Evolutionary conservation across 306 rosid species (phyloP), one percentile per base, ranked within the genome.

Genomic region (Dalbergia cultrata): DNA sequence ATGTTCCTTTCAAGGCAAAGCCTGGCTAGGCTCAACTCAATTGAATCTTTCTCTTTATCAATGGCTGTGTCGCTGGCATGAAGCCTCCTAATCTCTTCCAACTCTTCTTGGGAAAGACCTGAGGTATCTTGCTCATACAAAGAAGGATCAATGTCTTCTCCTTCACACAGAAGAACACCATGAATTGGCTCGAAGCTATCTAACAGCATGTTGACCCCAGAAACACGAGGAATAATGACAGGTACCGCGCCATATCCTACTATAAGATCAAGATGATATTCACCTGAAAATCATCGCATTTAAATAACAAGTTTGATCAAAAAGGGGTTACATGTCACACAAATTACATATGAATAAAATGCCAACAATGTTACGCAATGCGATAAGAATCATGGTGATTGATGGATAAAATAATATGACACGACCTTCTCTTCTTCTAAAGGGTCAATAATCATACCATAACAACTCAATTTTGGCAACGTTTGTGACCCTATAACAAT

Each of bases 101-200:
- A 67, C 14, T 95, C 97, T 34, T 90, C 90, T 5, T 85, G 84
- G 0, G 95, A 91, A 49, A 95, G 91, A 11, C 79, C 88, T 4
- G 90, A 39, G 26, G 84, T 60, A 4, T 88, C 95, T 39, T 85
- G 72, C 9, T 89, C 91, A 41, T 95, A 95, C 44, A 85, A 94
- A 21, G 94, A 90, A 2, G 99, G 99, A 75, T 95, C 99, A 11
- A 95, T 95, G 77, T 92, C 99, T 75, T 95, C 99, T 49, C 99
- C 99, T 85, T 95, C 97, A 67, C 97, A 92, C 9, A 95, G 95
- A 35, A 95, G 93, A 13, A 93, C 99, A 13, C 99, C 99, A 84
- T 95, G 99, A 85, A 95, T 95, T 34, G 98, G 98, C 80, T 92
- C 97, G 65, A 95, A 95, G 80, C 98, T 95, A 31, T 93, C 91